Conservation (phyloP, 371 early-diverging fungal genomes). For the Dentiscutata heterogama region DNA sequence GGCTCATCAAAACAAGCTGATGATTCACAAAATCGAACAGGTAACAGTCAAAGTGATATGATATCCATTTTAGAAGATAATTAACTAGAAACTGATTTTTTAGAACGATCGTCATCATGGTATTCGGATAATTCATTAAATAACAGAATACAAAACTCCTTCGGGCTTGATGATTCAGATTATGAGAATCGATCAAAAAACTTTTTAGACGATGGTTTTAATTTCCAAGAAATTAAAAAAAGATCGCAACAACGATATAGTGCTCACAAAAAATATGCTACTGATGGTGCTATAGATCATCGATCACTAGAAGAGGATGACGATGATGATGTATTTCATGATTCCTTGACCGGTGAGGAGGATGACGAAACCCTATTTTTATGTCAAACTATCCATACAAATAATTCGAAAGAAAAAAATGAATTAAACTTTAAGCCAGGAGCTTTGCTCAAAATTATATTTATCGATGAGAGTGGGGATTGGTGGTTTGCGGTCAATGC, state of each 20-base stretch:
- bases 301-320: conserved; percentile 4
- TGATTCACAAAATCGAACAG: not conserved
- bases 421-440: conserved; percentile 21
- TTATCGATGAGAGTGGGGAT: conserved; percentile 5
- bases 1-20: conserved; percentile 22
- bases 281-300: conserved; percentile 26
- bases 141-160: not conserved
- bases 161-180: not conserved
- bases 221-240: not conserved
- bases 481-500: conserved; percentile 44
- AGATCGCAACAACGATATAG: not conserved
- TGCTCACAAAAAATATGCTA: conserved; percentile 36
- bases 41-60: not conserved
- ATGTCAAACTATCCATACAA: not conserved
- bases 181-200: not conserved
- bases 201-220: not conserved
- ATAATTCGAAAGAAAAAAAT: conserved; percentile 15
- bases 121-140: not conserved
- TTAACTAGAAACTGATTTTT: not conserved
- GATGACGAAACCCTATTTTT: conserved; percentile 18
- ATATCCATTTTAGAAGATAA: not conserved
- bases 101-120: conserved; percentile 9
- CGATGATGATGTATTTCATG: conserved; percentile 33
- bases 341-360: conserved; percentile 23
- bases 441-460: conserved; percentile 30